Evolutionary conservation across 2,329 filamentous ascomycete species (phyloP), one percentile per base, ranked within the genome.

Genomic region (Pleoardoris graminearum): DNA sequence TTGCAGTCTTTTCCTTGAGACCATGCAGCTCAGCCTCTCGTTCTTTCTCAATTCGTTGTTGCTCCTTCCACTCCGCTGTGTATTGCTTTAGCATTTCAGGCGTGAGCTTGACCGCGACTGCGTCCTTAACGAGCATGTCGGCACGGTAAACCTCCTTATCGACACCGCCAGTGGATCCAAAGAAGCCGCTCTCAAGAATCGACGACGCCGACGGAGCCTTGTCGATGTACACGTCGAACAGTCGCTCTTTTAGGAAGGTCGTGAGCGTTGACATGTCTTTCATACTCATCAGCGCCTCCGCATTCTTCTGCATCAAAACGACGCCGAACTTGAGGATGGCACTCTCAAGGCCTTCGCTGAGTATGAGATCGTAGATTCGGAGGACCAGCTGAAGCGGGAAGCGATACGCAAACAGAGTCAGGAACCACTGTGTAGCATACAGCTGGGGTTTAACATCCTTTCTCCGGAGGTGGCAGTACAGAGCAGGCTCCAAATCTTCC

Each of bases 341-440:
- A 44, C 79, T 81, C 48, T 91, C 90, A 14, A 99, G 80, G 2
- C 95, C 94, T 74, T 97, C 93, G 41, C 90, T 94, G 16, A 99
- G 80, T 46, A 99, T 94, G 50, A 99, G 78, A 70, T 99, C 94
- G 74, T 97, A 99, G 45, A 99, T 95, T 27, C 94, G 89, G 52
- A 99, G 86, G 6, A 99, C 94, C 8, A 99, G 85, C 70, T 99
- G 94, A 7, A 99, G 81, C 7, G 94, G 94, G 73, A 99, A 99
- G 36, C 95, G 89, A 73, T 99, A 99, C 27, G 93, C 91, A 69
- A 99, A 99, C n/a, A 99, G 81, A 0, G 94, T 99, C 44, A 99
- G 82, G 75, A 99, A 99, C 94, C 94, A 99, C 73, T 99, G 94
- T 0, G 94, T 99, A 38, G 94, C 94, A 70, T 99, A 99, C 7